Percentiles rank a stretch among this genome's conserved stretches.
Conservation (phyloP, 1,284 basidiomycete species). For the Rhodotorula sp. region DNA sequence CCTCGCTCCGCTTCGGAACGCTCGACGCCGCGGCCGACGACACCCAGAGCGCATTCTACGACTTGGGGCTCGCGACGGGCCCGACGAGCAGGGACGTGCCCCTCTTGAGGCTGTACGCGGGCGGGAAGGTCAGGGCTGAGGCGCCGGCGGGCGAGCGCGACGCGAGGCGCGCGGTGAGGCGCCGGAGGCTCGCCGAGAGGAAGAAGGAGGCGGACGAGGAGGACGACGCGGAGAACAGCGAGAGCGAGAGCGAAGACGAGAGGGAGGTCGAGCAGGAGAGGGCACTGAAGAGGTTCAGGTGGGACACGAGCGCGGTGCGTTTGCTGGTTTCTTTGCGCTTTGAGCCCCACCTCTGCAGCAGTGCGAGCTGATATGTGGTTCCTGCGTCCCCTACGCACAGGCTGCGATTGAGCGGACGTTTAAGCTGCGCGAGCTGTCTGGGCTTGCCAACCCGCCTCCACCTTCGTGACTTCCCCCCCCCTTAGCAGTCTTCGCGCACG, state of each 20-base stretch:
- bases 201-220: neutral
- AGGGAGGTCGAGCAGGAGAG: slow-evolving; percentile 20
- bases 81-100: slow-evolving; percentile 32
- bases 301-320: slow-evolving; percentile 28
- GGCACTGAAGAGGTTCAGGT: slow-evolving; percentile 21
- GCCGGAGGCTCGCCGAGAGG: neutral
- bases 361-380: neutral
- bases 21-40: slow-evolving; percentile 20
- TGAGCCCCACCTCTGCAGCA: neutral
- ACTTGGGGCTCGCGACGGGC: slow-evolving; percentile 31
- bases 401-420: slow-evolving; percentile 10
- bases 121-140: slow-evolving; percentile 18
- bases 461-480: neutral
- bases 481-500: too few species aligned
- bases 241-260: slow-evolving; percentile 37
- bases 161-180: slow-evolving; percentile 11
- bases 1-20: slow-evolving; percentile 15
- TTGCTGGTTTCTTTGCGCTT: too few species aligned
- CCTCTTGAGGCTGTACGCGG: slow-evolving; percentile 23
- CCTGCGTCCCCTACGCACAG: neutral
- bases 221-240: slow-evolving; percentile 4
- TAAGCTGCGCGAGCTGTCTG: slow-evolving; percentile 10
- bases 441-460: neutral
- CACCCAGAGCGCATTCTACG: slow-evolving; percentile 32
- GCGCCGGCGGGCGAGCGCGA: slow-evolving; percentile 19